Evolutionary conservation across 164 flowering plant genomes (phyloP).

Genomic region (Tetracentron sinense): DNA sequence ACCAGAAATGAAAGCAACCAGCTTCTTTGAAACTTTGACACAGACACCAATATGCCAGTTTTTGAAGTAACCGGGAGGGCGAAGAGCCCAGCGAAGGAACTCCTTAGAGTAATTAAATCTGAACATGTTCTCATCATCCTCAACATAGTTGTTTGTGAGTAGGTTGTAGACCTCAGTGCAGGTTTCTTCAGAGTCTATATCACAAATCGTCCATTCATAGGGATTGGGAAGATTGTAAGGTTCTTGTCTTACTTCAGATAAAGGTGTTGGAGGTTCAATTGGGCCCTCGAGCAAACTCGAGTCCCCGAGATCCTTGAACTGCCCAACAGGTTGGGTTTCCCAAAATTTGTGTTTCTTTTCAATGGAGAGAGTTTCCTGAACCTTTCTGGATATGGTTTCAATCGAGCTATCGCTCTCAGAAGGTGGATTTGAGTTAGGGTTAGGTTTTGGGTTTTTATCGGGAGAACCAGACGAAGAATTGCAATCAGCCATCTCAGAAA

Average conservation of each 20-base stretch:
- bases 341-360: constrained; percentile 23
- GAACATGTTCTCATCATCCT: no score
- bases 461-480: no score
- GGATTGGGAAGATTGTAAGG: constrained; percentile 23
- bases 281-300: constrained; percentile 18
- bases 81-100: no score
- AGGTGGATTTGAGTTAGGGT: no score
- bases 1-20: constrained; percentile 28
- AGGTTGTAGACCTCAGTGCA: constrained; percentile 32
- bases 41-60: constrained; percentile 27
- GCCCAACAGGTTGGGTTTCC: constrained; percentile 35
- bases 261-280: no score
- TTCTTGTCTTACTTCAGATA: constrained; percentile 29
- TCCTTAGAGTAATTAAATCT: constrained; percentile 28
- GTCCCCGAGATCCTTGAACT: constrained; percentile 27
- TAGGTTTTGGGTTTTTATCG: no score
- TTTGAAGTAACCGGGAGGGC: constrained; percentile 26
- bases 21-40: constrained; percentile 24
- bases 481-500: no score
- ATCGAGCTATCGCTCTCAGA: no score
- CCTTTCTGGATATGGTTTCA: constrained; percentile 7
- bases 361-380: constrained; percentile 19
- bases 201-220: constrained; percentile 26
- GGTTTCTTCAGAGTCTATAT: no score
- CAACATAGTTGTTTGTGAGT: constrained; percentile 22